phyloP scores from a whole-genome alignment of 768 basidiomycete genomes.

The Trametes punicea region DNA sequence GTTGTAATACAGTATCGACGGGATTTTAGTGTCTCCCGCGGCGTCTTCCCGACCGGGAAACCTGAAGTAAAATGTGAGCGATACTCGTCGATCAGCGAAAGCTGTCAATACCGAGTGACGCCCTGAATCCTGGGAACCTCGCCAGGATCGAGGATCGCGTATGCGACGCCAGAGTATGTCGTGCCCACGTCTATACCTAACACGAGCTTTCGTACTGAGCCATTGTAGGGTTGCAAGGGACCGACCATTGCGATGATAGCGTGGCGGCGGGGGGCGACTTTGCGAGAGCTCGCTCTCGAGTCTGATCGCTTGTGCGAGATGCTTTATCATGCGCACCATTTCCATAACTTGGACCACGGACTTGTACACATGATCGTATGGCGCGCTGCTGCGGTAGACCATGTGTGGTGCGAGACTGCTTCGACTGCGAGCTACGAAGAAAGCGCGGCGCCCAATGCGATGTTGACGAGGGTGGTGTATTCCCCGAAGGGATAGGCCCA shows the following conservation, averaged over 20 bases:
- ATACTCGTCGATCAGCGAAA: neutral
- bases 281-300: no score
- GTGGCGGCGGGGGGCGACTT: neutral
- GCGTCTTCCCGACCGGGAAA: conserved; percentile 41
- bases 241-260: neutral
- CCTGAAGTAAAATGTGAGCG: conserved; percentile 16
- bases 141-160: conserved; percentile 38
- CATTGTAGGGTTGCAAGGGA: conserved; percentile 33
- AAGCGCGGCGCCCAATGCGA: no score
- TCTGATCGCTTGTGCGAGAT: no score
- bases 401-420: neutral
- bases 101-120: conserved; percentile 32
- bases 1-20: conserved; percentile 48
- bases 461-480: no score
- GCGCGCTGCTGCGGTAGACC: neutral
- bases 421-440: no score
- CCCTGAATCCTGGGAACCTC: conserved; percentile 43
- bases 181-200: conserved; percentile 54
- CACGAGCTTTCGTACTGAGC: conserved; percentile 41
- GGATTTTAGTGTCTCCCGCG: conserved; percentile 43
- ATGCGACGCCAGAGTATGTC: conserved; percentile 49
- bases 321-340: no score
- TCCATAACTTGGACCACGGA: no score
- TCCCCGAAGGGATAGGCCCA: no score
- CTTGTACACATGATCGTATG: no score